A percentile compares a stretch with the other conserved stretches of the same genome.
Evolutionary conservation across 306 rosid genomes (phyloP).

Genomic region (Medicago ruthenica): DNA sequence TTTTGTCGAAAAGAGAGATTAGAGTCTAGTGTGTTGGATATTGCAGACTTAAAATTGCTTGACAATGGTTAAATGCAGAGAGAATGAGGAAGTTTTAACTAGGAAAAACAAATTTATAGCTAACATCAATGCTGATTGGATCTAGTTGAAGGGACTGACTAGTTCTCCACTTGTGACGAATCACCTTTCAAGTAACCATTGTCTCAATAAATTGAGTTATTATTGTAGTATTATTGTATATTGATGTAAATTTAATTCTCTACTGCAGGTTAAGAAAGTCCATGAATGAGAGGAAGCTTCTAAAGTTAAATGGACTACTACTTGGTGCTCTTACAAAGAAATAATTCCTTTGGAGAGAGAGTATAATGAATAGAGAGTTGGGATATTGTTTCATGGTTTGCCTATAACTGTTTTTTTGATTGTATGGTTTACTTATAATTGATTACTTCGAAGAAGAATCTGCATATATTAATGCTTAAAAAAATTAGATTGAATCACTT

Average conservation of each 20-base stretch:
- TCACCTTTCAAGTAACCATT: too few relatives aligned
- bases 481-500: neutral
- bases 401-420: neutral
- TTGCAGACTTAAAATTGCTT: too few relatives aligned
- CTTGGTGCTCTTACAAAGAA: slow-evolving; percentile 23
- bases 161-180: too few relatives aligned
- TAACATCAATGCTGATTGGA: too few relatives aligned
- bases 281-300: slow-evolving; percentile 52
- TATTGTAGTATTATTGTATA: too few relatives aligned
- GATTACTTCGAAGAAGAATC: neutral
- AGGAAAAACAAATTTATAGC: too few relatives aligned
- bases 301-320: slow-evolving; percentile 23
- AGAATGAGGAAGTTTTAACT: too few relatives aligned
- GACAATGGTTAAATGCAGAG: too few relatives aligned
- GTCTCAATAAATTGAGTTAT: too few relatives aligned
- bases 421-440: slow-evolving; percentile 4
- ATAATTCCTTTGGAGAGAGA: slow-evolving; percentile 2
- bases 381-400: slow-evolving; percentile 33
- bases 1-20: too few relatives aligned
- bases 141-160: too few relatives aligned
- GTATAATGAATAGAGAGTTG: slow-evolving; percentile 34
- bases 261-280: slow-evolving; percentile 59
- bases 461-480: neutral
- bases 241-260: neutral
- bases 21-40: too few relatives aligned